phyloP scores from a whole-genome alignment of 2,329 filamentous ascomycete species.

The Hypoxylon sp. region DNA sequence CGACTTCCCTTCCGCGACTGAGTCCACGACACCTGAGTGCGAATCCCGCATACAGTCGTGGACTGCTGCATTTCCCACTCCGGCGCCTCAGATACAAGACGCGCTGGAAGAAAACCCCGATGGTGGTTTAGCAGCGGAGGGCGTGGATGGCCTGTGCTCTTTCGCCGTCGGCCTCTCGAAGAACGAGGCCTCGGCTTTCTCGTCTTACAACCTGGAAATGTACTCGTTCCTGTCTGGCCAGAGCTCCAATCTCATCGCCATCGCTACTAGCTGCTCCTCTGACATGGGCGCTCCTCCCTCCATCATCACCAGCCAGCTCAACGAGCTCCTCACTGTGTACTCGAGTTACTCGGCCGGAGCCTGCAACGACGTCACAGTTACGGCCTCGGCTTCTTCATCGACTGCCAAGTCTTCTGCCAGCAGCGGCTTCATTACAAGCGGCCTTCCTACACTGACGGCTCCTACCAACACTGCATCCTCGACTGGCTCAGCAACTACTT shows the following conservation, averaged over 20 bases:
- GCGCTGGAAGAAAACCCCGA: slow-evolving; percentile 7
- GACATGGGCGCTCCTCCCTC: slow-evolving; percentile 33
- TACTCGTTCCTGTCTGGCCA: slow-evolving; percentile 41
- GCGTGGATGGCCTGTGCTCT: slow-evolving; percentile 20
- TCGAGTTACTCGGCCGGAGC: slow-evolving; percentile 36
- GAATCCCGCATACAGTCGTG: slow-evolving; percentile 30
- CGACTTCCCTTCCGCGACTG: slow-evolving; percentile 3
- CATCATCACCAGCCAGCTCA: slow-evolving; percentile 35
- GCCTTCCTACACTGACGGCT: background rate
- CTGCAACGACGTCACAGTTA: slow-evolving; percentile 16
- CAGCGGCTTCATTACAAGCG: background rate
- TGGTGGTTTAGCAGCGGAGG: background rate
- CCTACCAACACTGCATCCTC: slow-evolving; percentile 2
- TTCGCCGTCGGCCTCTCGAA: slow-evolving; percentile 14
- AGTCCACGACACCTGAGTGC: slow-evolving; percentile 30
- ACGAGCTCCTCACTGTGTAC: slow-evolving; percentile 34
- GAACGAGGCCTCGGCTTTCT: slow-evolving; percentile 21
- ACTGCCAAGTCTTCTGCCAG: slow-evolving; percentile 1
- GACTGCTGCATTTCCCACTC: slow-evolving; percentile 28
- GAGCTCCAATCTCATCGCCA: slow-evolving; percentile 31
- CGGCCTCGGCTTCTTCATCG: background rate
- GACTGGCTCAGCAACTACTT: background rate
- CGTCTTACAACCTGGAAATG: slow-evolving; percentile 32
- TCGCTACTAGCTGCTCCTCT: slow-evolving; percentile 33
- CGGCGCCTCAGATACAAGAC: slow-evolving; percentile 14